These are phyloP conservation scores for Russula emetica DNA, from an alignment of 768 basidiomycete species.

Conservation along the genomic window DNA sequence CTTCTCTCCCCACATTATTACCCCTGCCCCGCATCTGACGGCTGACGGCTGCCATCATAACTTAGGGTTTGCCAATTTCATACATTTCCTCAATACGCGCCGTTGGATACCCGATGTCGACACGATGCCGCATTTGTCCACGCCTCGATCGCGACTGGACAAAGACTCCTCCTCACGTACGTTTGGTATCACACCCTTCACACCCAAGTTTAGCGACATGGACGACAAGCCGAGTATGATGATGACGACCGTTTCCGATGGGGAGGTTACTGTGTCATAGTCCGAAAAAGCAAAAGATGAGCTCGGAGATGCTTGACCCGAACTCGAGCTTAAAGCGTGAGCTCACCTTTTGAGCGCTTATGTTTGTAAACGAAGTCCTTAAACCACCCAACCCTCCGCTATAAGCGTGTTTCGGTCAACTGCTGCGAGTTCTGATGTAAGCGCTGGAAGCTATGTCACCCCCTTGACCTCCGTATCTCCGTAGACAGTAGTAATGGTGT, in stretches of 20 bases:
- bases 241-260: background rate
- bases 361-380: no score
- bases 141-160: slow-evolving; percentile 32
- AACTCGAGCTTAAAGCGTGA: background rate
- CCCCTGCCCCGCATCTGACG: background rate
- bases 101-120: slow-evolving; percentile 33
- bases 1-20: no score
- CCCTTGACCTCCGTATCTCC: background rate
- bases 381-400: background rate
- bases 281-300: background rate
- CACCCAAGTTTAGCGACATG: slow-evolving; percentile 19
- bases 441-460: background rate
- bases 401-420: background rate
- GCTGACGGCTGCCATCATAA: background rate
- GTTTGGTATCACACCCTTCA: slow-evolving; percentile 35
- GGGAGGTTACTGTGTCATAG: slow-evolving; percentile 2
- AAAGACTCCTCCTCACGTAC: slow-evolving; percentile 28
- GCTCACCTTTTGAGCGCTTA: background rate
- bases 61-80: slow-evolving; percentile 35
- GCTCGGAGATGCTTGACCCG: background rate
- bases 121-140: slow-evolving; percentile 30
- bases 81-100: slow-evolving; percentile 34
- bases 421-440: background rate
- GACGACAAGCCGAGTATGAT: background rate
- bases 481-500: background rate